A percentile compares a stretch with the other conserved stretches of the same genome.
Conservation (phyloP, 306 rosid species). For the Carpinus viminea region DNA sequence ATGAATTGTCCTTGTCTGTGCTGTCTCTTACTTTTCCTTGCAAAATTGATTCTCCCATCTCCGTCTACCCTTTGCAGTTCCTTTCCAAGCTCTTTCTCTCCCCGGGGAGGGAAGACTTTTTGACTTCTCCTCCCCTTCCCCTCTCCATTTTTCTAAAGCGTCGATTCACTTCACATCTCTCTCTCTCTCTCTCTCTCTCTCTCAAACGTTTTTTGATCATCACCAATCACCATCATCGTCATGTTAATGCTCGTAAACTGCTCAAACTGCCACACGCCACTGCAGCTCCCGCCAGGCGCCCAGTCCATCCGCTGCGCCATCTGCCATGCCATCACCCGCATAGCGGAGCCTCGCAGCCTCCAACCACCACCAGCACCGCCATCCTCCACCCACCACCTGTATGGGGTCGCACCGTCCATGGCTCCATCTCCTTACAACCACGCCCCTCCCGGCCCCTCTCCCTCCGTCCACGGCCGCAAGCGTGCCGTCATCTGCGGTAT, state of each 20-base stretch:
- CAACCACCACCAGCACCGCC: conserved; percentile 1
- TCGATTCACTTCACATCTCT: not conserved
- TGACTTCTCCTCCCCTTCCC: not conserved
- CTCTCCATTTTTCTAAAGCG: too few species aligned
- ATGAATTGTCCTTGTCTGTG: too few species aligned
- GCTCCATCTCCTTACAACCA: conserved; percentile 25
- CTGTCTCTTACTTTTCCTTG: too few species aligned
- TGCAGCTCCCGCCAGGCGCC: conserved; percentile 49
- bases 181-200: not conserved
- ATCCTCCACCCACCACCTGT: not conserved
- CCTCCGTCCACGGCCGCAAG: conserved; percentile 34
- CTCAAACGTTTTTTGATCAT: too few species aligned
- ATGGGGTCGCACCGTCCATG: not conserved
- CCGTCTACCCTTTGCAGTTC: too few species aligned
- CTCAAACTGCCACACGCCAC: conserved; percentile 40
- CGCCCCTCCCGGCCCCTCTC: conserved; percentile 21
- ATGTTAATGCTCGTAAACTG: conserved; percentile 41
- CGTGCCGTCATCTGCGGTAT: conserved; percentile 56
- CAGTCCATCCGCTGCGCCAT: conserved; percentile 37
- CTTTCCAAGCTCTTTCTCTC: too few species aligned
- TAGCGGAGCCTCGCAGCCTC: conserved; percentile 1
- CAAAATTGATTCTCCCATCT: too few species aligned
- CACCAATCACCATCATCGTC: not conserved
- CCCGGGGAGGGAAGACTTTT: too few species aligned
- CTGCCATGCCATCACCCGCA: conserved; percentile 41